phyloP scores from a whole-genome alignment of 2,329 filamentous ascomycete species.

The Mycocentrospora acerina region DNA sequence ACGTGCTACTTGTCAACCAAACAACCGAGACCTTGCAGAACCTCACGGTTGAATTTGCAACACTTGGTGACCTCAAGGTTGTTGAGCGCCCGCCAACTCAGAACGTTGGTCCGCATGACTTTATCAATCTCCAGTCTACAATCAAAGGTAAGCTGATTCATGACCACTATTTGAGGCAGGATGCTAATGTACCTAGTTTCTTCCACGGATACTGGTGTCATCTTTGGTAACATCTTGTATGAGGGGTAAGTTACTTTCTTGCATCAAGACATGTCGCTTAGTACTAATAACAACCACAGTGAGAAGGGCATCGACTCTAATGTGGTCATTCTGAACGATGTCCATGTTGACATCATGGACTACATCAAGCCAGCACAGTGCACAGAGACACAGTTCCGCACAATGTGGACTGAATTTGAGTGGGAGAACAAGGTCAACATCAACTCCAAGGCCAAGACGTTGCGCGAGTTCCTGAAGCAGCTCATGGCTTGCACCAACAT shows the following conservation, averaged over 20 bases:
- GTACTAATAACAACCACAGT: constrained; percentile 74
- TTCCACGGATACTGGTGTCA: constrained; percentile 95
- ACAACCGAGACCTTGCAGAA: constrained; percentile 96
- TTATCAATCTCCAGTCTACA: constrained; percentile 96
- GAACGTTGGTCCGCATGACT: constrained; percentile 92
- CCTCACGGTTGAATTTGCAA: constrained; percentile 97
- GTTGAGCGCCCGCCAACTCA: constrained; percentile 95
- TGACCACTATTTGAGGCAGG: neutral
- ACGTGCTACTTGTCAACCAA: constrained; percentile 95
- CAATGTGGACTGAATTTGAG: constrained; percentile 99
- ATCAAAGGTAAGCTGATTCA: constrained; percentile 85
- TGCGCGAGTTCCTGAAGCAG: constrained; percentile 89
- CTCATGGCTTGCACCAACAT: constrained; percentile 99
- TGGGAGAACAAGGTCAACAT: constrained; percentile 99
- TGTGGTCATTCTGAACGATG: constrained; percentile 95
- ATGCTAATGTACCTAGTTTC: constrained; percentile 60
- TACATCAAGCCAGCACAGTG: constrained; percentile 98
- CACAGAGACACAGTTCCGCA: constrained; percentile 96
- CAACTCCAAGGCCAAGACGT: constrained; percentile 90
- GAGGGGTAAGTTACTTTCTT: constrained; percentile 61
- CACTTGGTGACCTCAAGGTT: constrained; percentile 94
- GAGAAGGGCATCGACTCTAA: constrained; percentile 63
- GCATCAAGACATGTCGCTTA: neutral
- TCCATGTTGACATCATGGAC: constrained; percentile 99
- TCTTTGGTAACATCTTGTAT: constrained; percentile 98